phyloP scores from a whole-genome alignment of 805 yeast genomes.

The Wilhelminamyces savonicus region DNA sequence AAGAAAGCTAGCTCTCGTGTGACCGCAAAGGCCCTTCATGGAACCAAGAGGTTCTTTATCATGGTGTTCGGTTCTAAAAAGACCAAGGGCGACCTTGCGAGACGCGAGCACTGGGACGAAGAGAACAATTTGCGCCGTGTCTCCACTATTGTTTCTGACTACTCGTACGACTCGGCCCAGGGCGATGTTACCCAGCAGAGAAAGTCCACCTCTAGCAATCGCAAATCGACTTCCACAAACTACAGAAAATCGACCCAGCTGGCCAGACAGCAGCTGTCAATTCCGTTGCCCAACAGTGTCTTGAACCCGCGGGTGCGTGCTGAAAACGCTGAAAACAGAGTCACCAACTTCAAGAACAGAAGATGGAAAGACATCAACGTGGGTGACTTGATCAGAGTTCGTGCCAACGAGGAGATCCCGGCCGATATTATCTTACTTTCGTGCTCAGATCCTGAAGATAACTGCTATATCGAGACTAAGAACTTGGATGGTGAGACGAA shows the following conservation, averaged over 20 bases:
- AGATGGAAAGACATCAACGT: constrained; percentile 68
- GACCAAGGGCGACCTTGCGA: constrained; percentile 17
- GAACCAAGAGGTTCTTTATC: constrained; percentile 15
- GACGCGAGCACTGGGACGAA: constrained; percentile 18
- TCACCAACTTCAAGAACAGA: constrained; percentile 32
- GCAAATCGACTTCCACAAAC: constrained; percentile 9
- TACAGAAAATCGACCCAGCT: constrained; percentile 7
- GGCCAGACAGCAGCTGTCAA: constrained; percentile 1
- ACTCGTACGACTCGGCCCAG: too few species aligned
- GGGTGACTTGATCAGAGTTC: constrained; percentile 65
- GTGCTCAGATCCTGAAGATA: constrained; percentile 65
- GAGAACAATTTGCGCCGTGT: constrained; percentile 27
- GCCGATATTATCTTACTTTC: constrained; percentile 67
- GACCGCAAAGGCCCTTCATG: constrained; percentile 9
- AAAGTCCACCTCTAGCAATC: constrained; percentile 4
- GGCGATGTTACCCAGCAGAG: constrained; percentile 3
- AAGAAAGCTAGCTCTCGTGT: constrained; percentile 49
- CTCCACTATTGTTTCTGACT: constrained; percentile 32
- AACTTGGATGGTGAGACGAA: constrained; percentile 81
- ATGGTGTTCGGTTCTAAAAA: constrained; percentile 18
- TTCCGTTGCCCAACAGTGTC: constrained; percentile 13
- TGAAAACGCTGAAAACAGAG: constrained; percentile 1
- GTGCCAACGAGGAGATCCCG: constrained; percentile 70
- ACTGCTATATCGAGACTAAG: constrained; percentile 65
- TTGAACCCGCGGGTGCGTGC: constrained; percentile 15